Base-by-base conservation (phyloP, 306 rosid species). In the Carpinus fangiana region DNA sequence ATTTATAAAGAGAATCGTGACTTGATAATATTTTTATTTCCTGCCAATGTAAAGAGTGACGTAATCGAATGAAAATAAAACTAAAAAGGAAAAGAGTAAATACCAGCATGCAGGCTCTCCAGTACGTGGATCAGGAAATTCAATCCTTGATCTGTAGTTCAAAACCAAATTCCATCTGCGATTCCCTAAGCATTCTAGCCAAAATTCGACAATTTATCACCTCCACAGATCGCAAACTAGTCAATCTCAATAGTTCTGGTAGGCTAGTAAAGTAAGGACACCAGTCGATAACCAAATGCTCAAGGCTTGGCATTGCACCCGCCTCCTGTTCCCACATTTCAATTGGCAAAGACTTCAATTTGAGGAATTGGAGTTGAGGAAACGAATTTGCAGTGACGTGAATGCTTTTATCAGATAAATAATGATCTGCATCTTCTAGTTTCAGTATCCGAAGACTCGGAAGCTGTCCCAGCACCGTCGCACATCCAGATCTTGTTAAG, bases 391-490 rank as follows among this genome's bases (percentile, higher is more conserved):
- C 36, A 23, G 2, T 1, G 4, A 5, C 26, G 18, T n/a, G 17
- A 4, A 21, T 38, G 4, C 14, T 0, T 1, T 3, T 4, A 38
- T 38, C 43, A 38, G 43, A 38, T 38, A 38, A 36, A 0, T 0
- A 0, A 5, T 3, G 7, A 41, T 5, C 0, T 41, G 1, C 9
- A 0, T 2, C 0, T 31, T 5, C 1, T 10, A 70, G 3, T 18
- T 70, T 70, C 13, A 70, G 53, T 4, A 10, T 10, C 34, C 9
- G 43, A 70, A 70, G 57, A 0, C 21, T 13, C 17, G 36, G 18
- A 8, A 47, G 74, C 1, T 20, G 21, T 47, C 57, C 74, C 18
- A 47, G 38, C n/a, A 43, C 74, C 4, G 7, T 2, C 36, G 47
- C 1, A 43, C 11, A 9, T 7, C 4, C 5, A n/a, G 28, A 6